phyloP scores from a whole-genome alignment of 176 grass and related monocot genomes.

The sorghum (Sorghum bicolor) region DNA sequence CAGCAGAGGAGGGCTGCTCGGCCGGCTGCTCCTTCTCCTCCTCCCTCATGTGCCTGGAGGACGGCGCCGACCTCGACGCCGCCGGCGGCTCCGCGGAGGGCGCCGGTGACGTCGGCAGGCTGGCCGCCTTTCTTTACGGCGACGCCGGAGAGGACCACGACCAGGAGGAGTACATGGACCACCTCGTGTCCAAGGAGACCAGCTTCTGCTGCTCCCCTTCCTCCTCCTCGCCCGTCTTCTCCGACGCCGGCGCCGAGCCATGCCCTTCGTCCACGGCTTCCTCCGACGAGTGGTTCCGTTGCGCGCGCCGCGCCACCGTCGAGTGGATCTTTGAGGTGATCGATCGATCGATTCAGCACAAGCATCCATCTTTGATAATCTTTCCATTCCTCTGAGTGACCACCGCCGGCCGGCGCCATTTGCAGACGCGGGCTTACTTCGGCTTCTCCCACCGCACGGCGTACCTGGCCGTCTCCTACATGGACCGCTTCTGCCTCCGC shows the following conservation, averaged over 20 bases:
- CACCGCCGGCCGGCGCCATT: neutral
- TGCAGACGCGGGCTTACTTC: slow-evolving; percentile 60
- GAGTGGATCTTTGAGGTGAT: slow-evolving; percentile 75
- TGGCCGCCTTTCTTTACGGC: neutral
- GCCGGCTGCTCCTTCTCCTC: slow-evolving; percentile 45
- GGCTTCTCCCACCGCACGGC: slow-evolving; percentile 72
- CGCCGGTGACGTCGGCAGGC: neutral
- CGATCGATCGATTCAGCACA: neutral
- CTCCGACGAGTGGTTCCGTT: slow-evolving; percentile 46
- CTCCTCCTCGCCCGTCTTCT: neutral
- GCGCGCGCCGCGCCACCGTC: slow-evolving; percentile 41
- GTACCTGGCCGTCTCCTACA: slow-evolving; percentile 67
- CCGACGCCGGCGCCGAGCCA: neutral
- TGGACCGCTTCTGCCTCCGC: slow-evolving; percentile 76
- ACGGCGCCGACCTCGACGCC: slow-evolving; percentile 46
- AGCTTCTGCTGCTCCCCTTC: slow-evolving; percentile 32
- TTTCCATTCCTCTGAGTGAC: neutral
- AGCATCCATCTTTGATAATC: neutral
- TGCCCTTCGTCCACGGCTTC: slow-evolving; percentile 13
- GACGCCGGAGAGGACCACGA: neutral
- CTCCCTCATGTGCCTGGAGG: slow-evolving; percentile 82
- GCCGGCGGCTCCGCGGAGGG: neutral
- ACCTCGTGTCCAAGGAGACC: slow-evolving; percentile 69
- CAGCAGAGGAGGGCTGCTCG: slow-evolving; percentile 26
- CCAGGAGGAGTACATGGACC: slow-evolving; percentile 63